phyloP scores from a whole-genome alignment of 1,284 basidiomycete species.

The Nidula niveotomentosa region DNA sequence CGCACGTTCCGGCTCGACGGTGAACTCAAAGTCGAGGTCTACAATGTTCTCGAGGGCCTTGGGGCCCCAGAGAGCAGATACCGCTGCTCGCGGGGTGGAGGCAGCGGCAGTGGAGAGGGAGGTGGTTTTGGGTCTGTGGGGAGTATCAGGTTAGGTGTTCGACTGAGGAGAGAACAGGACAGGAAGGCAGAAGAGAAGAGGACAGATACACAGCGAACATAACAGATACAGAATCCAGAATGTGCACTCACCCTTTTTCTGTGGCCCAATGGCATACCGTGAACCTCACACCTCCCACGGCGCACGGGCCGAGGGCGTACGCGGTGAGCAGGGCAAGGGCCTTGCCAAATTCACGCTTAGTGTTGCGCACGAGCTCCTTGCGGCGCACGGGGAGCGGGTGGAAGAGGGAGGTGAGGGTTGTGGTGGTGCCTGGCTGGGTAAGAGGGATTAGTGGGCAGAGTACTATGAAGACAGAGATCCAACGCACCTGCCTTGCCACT shows the following conservation, averaged over 20 bases:
- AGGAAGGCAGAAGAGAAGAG: no score
- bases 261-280: slow-evolving; percentile 69
- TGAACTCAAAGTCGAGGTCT: slow-evolving; percentile 72
- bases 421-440: slow-evolving; percentile 83
- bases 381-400: slow-evolving; percentile 84
- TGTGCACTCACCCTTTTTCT: slow-evolving; percentile 64
- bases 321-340: slow-evolving; percentile 81
- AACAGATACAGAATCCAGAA: no score
- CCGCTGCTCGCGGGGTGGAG: slow-evolving; percentile 54
- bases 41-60: slow-evolving; percentile 78
- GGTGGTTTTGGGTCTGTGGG: no score
- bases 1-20: slow-evolving; percentile 49
- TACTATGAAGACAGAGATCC: slow-evolving; percentile 1
- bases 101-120: no score
- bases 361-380: slow-evolving; percentile 89
- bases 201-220: no score
- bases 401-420: slow-evolving; percentile 79
- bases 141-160: no score
- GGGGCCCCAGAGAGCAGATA: slow-evolving; percentile 83
- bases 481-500: slow-evolving; percentile 71
- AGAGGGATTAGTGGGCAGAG: neutral
- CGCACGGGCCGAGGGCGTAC: slow-evolving; percentile 87
- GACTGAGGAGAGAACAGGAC: no score
- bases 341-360: slow-evolving; percentile 90
- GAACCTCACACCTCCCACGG: slow-evolving; percentile 63